These are phyloP conservation scores for Colletotrichum sublineola DNA, from an alignment of 2,329 filamentous ascomycete species.

Conservation along the genomic window DNA sequence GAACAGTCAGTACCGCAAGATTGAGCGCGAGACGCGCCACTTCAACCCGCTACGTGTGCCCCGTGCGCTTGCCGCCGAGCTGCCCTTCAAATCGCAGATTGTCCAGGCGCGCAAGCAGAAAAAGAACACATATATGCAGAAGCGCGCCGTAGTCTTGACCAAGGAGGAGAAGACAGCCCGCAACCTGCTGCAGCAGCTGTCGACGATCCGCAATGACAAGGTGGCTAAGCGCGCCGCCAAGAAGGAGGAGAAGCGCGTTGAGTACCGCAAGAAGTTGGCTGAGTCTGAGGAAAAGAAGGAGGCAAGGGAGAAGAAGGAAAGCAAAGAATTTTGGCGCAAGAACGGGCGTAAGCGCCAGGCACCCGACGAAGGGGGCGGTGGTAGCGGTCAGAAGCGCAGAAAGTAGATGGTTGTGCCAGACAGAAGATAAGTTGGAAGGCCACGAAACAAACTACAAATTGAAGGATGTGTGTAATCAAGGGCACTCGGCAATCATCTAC, in stretches of 20 bases:
- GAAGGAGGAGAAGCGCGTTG: slow-evolving; percentile 87
- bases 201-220: slow-evolving; percentile 91
- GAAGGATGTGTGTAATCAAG: slow-evolving; percentile 27
- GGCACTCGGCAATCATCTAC: slow-evolving; percentile 24
- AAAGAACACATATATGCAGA: slow-evolving; percentile 90
- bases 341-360: slow-evolving; percentile 81
- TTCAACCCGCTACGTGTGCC: slow-evolving; percentile 87
- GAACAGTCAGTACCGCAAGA: slow-evolving; percentile 85
- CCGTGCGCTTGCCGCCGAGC: slow-evolving; percentile 80
- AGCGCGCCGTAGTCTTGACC: slow-evolving; percentile 88
- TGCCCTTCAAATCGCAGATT: slow-evolving; percentile 95
- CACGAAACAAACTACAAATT: background rate
- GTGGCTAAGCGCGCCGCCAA: slow-evolving; percentile 84
- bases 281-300: slow-evolving; percentile 87
- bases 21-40: slow-evolving; percentile 76
- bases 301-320: slow-evolving; percentile 89
- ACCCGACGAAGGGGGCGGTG: slow-evolving; percentile 57
- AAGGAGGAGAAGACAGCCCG: slow-evolving; percentile 92
- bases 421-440: background rate
- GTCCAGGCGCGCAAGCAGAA: slow-evolving; percentile 83
- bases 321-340: slow-evolving; percentile 90
- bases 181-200: slow-evolving; percentile 91
- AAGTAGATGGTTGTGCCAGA: slow-evolving; percentile 26
- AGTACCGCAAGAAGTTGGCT: slow-evolving; percentile 85
- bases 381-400: slow-evolving; percentile 47